Evolutionary conservation across 331 rosid genomes (phyloP), one percentile per base, ranked within the genome.

Genomic region (Prunus yedoensis): DNA sequence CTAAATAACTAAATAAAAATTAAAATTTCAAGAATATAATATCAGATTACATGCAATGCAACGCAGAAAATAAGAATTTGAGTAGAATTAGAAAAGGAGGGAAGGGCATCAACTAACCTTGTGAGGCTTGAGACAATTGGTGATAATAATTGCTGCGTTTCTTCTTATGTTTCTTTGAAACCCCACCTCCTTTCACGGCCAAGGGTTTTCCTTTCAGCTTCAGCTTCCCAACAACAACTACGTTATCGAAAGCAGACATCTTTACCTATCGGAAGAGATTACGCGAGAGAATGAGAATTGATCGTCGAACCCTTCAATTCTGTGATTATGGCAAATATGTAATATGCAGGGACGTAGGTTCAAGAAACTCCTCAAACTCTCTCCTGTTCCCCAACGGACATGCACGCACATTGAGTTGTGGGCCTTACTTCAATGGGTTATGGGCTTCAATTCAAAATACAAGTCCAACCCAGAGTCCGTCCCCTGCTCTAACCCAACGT

Each of bases 161-260:
- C 72, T 73, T 83, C 72, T 80, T 77, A 70, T 77, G 74, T 64
- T 73, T 90, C 66, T 65, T 84, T 1, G 45, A 59, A 21, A 86
- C 81, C 25, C 85, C 88, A 4, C 66, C 84, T 16, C 43, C 66
- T 79, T 77, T 87, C 51, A 84, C 78, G 38, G 83, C 74, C 78
- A 87, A 61, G 18, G 89, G 67, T 69, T 83, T 87, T 2, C 88
- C 93, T 71, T 86, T 90, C 76, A 90, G 78, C 85, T 74, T 88
- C 85, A 88, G 62, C 79, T 81, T 90, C 70, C 83, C 89, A 41
- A 43, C 73, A 49, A 72, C 77, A 49, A 76, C 77, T 1, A 82
- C 54, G 72, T 70, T 74, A 66, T 78, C 83, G 62, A 63, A 69
- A n/a, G 49, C 77, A 70, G 70, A 78, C 83, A 69, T 68, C 16